Percentiles rank a stretch among this genome's conserved stretches.
phyloP scores from a whole-genome alignment of 208 protist genomes.

The Leishmania turanica region DNA sequence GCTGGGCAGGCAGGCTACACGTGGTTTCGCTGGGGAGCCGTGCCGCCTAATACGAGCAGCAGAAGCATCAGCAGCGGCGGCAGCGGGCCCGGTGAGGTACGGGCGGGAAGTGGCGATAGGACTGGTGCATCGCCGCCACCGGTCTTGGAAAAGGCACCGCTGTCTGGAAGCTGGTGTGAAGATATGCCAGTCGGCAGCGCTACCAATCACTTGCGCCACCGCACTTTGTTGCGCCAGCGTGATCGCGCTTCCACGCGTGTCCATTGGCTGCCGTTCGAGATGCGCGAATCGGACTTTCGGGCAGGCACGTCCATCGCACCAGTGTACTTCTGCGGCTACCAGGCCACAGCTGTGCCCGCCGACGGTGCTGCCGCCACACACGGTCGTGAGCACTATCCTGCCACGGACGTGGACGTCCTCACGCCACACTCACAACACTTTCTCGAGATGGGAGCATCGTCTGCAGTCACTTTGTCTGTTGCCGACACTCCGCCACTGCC shows the following conservation, averaged over 20 bases:
- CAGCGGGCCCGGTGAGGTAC: neutral
- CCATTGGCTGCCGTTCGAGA: slow-evolving; percentile 28
- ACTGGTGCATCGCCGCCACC: too few species aligned
- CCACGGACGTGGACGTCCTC: neutral
- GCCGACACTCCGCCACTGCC: slow-evolving; percentile 20
- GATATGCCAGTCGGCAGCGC: neutral
- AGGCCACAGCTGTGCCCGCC: neutral
- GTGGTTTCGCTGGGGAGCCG: slow-evolving; percentile 20
- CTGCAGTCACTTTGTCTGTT: neutral
- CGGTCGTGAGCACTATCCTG: neutral
- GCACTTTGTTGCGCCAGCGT: slow-evolving; percentile 8
- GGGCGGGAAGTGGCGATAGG: neutral
- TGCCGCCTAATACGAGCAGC: neutral
- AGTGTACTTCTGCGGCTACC: slow-evolving; percentile 23
- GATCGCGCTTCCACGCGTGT: slow-evolving; percentile 2
- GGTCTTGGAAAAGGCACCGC: too few species aligned
- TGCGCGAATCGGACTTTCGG: slow-evolving; percentile 8
- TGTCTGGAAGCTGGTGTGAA: neutral
- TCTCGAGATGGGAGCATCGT: neutral
- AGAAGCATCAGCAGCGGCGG: neutral
- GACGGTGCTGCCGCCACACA: neutral
- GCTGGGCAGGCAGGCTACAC: slow-evolving; percentile 15
- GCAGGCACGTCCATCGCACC: neutral
- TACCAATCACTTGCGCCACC: neutral
- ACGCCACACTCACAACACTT: neutral